phyloP scores from a whole-genome alignment of 2,329 filamentous ascomycete genomes.

The Lachnellula cervina region DNA sequence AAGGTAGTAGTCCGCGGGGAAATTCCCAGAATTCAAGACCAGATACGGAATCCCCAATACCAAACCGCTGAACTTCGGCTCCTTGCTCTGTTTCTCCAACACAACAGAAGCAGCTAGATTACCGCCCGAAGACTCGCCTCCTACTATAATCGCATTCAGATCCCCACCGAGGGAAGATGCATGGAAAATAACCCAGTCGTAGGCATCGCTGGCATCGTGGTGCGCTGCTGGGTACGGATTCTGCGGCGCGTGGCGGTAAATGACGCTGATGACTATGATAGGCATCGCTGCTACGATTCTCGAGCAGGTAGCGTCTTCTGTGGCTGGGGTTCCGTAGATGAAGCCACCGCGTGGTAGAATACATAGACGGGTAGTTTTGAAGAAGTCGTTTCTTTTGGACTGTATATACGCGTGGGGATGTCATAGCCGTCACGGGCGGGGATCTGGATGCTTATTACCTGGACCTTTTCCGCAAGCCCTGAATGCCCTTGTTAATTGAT shows the following conservation, averaged over 20 bases:
- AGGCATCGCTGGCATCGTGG: slow-evolving; percentile 49
- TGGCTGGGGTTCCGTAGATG: slow-evolving; percentile 47
- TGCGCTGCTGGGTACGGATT: slow-evolving; percentile 47
- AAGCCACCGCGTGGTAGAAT: slow-evolving; percentile 53
- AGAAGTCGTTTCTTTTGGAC: slow-evolving; percentile 32
- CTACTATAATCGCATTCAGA: slow-evolving; percentile 37
- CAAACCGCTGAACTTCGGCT: slow-evolving; percentile 42
- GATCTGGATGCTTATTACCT: slow-evolving; percentile 35
- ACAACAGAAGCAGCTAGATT: slow-evolving; percentile 40
- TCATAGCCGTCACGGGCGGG: slow-evolving; percentile 40
- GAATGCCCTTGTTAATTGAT: not conserved
- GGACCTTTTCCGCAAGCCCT: slow-evolving; percentile 25
- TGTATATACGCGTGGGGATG: slow-evolving; percentile 44
- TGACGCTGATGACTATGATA: slow-evolving; percentile 39
- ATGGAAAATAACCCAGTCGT: slow-evolving; percentile 48
- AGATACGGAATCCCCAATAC: slow-evolving; percentile 47
- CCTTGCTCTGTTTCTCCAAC: slow-evolving; percentile 33
- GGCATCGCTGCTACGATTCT: slow-evolving; percentile 35
- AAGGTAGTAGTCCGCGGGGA: not conserved
- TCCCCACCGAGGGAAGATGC: slow-evolving; percentile 37
- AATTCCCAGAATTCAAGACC: slow-evolving; percentile 22
- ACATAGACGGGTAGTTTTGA: slow-evolving; percentile 45
- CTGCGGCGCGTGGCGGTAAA: slow-evolving; percentile 56
- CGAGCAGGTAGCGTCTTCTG: slow-evolving; percentile 49
- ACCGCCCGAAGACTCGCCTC: slow-evolving; percentile 46